Percentiles rank a stretch among this genome's conserved stretches.
These are phyloP conservation scores for Verticillium isaacii DNA, from an alignment of 2,329 filamentous ascomycete genomes.

Conservation along the genomic window DNA sequence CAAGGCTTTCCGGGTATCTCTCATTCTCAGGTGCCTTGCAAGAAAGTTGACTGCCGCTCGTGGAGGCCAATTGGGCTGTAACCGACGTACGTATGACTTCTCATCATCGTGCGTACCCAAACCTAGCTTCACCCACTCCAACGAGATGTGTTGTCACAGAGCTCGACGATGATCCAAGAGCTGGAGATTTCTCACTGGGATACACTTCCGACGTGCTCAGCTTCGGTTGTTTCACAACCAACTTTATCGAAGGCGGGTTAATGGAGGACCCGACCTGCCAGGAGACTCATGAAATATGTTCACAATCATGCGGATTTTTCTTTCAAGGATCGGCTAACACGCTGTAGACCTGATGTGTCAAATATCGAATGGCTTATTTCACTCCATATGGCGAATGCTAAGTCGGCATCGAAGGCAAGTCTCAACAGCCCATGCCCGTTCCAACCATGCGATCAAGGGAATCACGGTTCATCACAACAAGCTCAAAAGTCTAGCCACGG, in stretches of 20 bases:
- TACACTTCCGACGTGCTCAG: conserved; percentile 14
- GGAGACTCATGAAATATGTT: conserved; percentile 13
- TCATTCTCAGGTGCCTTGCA: not conserved
- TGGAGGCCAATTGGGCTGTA: not conserved
- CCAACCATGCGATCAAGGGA: not conserved
- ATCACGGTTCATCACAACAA: not conserved
- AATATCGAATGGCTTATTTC: conserved; percentile 11
- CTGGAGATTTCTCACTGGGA: conserved; percentile 14
- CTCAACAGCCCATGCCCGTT: not conserved
- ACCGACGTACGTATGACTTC: not conserved
- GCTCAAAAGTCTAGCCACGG: not conserved
- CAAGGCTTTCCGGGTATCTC: not conserved
- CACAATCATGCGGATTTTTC: conserved; percentile 9
- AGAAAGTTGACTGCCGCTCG: not conserved
- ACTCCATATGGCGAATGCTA: conserved; percentile 13
- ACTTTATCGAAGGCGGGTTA: conserved; percentile 12
- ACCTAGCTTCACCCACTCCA: not conserved
- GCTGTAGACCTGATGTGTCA: conserved; percentile 4
- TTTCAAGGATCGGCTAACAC: conserved; percentile 14
- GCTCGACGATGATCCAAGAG: conserved; percentile 12
- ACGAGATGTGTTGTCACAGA: conserved; percentile 6
- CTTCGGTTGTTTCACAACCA: conserved; percentile 6
- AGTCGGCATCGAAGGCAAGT: conserved; percentile 7
- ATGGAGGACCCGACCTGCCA: conserved; percentile 11
- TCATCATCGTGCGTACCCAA: not conserved